Evolutionary conservation across 805 yeast genomes (phyloP), one percentile per base, ranked within the genome.

Genomic region (Candida glaebosa): DNA sequence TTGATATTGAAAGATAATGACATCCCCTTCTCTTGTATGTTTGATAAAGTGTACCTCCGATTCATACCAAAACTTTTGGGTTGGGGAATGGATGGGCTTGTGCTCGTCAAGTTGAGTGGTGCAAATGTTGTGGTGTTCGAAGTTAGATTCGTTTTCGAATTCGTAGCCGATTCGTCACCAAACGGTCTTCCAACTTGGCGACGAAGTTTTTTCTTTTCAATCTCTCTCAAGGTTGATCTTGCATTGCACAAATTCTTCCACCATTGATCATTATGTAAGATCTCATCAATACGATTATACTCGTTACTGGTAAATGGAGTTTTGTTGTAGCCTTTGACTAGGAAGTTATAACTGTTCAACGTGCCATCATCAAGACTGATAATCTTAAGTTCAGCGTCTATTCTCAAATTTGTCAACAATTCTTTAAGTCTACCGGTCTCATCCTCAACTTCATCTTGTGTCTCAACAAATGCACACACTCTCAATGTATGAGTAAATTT

Each of bases 381-480:
- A 1, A 90, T 88, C 19, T 84, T 60, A n/a, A 90, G 72, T 45
- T 79, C 80, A 0, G 97, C 96, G 26, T 81, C 83, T 41, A 93
- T 93, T 53, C 99, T 73, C 41, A 93, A 69, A n/a, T 82, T 83
- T 10, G 77, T 81, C 34, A 93, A 66, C 24, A 93, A 63, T 31
- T 80, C 78, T 1, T 52, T 53, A 31, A 93, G 77, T 39, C 97
- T 63, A 10, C 63, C 61, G 15, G 61, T 61, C 55, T 93, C 99
- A 37, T 84, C 88, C 2, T 64, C 73, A 19, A 87, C 77, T 49
- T 90, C 97, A 0, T 66, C 66, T 34, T 68, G 70, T 42, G 73
- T 72, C 62, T 93, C 99, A 22, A 93, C 97, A 71, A 93, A 91
- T 0, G 86, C 95, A 39, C 93, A 81, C 8, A 93, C 88, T 44